Evolutionary conservation across 495 filamentous ascomycete species (phyloP).

Genomic region (Podospora didyma): DNA sequence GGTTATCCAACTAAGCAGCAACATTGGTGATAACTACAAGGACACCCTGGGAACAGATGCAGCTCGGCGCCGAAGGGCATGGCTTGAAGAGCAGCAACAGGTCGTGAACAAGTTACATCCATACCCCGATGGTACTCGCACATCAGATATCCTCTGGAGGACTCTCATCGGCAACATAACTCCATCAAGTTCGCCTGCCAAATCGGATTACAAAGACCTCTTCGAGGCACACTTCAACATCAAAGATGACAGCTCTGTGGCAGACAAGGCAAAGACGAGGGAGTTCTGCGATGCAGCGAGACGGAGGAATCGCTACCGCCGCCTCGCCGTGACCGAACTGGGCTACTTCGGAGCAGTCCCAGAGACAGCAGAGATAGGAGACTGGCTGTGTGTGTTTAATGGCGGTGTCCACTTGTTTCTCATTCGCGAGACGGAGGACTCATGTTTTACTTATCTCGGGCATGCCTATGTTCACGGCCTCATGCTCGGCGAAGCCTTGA

Average conservation of each 20-base stretch:
- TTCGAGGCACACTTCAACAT: constrained; percentile 2
- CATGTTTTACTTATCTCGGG: not conserved
- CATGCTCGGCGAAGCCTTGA: not conserved
- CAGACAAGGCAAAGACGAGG: constrained; percentile 1
- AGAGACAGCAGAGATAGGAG: constrained; percentile 1
- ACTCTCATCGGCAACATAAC: not conserved
- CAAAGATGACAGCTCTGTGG: not conserved
- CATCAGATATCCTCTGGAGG: not conserved
- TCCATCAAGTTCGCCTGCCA: not conserved
- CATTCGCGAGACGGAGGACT: not conserved
- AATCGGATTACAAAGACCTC: not conserved
- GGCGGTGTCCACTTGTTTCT: not conserved
- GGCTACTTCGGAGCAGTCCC: constrained; percentile 3
- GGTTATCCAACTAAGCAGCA: not conserved
- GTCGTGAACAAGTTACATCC: not conserved
- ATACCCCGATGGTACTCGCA: not conserved
- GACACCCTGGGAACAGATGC: not conserved
- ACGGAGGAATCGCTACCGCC: constrained; percentile 1
- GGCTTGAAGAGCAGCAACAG: not conserved
- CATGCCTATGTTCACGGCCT: not conserved
- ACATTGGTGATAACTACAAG: constrained; percentile 1
- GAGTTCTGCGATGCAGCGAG: constrained; percentile 6
- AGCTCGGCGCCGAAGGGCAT: not conserved
- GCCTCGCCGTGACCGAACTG: not conserved
- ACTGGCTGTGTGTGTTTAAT: constrained; percentile 1